phyloP scores from a whole-genome alignment of 1,284 basidiomycete species.

The Trametes pubescens region DNA sequence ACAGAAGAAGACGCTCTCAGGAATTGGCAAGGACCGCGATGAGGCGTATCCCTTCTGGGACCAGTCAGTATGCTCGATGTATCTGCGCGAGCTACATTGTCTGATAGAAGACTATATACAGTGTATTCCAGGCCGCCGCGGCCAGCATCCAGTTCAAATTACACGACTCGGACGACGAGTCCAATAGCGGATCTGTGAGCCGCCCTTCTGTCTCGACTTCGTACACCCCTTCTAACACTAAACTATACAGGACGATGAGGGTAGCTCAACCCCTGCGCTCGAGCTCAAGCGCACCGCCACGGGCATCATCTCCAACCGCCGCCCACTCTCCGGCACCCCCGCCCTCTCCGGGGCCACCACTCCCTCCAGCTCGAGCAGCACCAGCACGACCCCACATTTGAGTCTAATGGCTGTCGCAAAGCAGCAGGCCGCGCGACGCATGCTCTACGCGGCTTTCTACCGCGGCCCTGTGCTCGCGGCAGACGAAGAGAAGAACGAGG shows the following conservation, averaged over 20 bases:
- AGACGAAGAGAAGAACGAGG: constrained; percentile 38
- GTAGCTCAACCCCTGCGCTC: constrained; percentile 35
- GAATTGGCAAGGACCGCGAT: constrained; percentile 91
- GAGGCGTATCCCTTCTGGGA: constrained; percentile 97
- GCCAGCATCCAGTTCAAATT: constrained; percentile 80
- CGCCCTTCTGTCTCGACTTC: constrained; percentile 8
- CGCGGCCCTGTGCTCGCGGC: constrained; percentile 70
- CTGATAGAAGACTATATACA: constrained; percentile 39
- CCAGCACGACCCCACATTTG: constrained; percentile 47
- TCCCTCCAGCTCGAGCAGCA: constrained; percentile 44
- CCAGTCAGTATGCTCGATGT: constrained; percentile 65
- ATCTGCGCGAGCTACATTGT: neutral
- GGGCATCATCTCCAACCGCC: constrained; percentile 79
- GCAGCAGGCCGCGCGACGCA: constrained; percentile 76
- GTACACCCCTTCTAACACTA: neutral
- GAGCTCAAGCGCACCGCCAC: constrained; percentile 69
- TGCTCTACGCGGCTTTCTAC: constrained; percentile 84
- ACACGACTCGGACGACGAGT: constrained; percentile 58
- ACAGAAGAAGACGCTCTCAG: constrained; percentile 85
- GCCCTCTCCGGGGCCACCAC: constrained; percentile 58
- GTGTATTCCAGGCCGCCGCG: constrained; percentile 80
- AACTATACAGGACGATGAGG: constrained; percentile 37
- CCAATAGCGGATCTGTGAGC: constrained; percentile 38
- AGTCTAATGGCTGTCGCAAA: constrained; percentile 74
- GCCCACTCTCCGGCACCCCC: constrained; percentile 61